Conservation (phyloP, 768 basidiomycete species). For the Rhizopogon salebrosus region DNA sequence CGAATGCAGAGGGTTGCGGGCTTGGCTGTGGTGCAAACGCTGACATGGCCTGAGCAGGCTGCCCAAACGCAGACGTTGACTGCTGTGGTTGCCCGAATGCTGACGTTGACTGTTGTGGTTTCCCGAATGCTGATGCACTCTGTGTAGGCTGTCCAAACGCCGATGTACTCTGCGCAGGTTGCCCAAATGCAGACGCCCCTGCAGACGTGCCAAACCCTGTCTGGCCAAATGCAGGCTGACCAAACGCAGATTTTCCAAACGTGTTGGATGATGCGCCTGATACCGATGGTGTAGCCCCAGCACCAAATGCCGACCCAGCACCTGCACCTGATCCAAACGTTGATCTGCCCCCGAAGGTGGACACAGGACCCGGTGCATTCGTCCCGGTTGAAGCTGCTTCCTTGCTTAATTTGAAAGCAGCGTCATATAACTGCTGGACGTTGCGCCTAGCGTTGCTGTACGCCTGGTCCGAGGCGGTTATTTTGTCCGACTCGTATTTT, state of each 20-base stretch:
- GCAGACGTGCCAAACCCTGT: constrained; percentile 20
- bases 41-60: constrained; percentile 28
- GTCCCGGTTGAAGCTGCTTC: constrained; percentile 10
- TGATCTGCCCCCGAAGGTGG: constrained; percentile 18
- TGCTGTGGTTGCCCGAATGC: constrained; percentile 33
- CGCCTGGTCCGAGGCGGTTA: constrained; percentile 45
- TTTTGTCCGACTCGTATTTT: constrained; percentile 56
- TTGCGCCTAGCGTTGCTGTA: constrained; percentile 47
- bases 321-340: constrained; percentile 16
- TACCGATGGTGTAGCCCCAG: constrained; percentile 21
- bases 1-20: constrained; percentile 31
- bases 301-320: constrained; percentile 34
- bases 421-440: constrained; percentile 43
- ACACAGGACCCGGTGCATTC: constrained; percentile 7
- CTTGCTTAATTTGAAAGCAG: constrained; percentile 42
- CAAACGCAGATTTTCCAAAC: constrained; percentile 29
- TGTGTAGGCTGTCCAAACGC: constrained; percentile 31
- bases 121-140: constrained; percentile 33
- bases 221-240: constrained; percentile 35
- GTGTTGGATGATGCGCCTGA: constrained; percentile 25
- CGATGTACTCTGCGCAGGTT: constrained; percentile 21
- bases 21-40: constrained; percentile 24
- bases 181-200: constrained; percentile 25
- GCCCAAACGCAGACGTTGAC: constrained; percentile 24
- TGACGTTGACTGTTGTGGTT: constrained; percentile 28